phyloP scores from a whole-genome alignment of 768 basidiomycete species.

The Lentinula raphanica region DNA sequence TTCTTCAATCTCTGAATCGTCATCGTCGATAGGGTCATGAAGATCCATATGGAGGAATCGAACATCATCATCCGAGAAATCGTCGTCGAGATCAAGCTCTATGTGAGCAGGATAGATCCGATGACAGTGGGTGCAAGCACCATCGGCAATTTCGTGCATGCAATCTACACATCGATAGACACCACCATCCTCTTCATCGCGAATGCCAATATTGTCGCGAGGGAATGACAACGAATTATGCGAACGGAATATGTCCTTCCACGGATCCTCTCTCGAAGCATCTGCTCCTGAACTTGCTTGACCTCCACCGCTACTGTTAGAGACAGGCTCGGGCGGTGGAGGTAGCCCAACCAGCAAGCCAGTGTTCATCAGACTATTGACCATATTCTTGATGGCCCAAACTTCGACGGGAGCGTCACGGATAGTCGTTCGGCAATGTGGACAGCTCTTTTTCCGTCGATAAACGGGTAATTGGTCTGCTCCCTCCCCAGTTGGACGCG shows the following conservation, averaged over 20 bases:
- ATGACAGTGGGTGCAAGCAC: conserved; percentile 57
- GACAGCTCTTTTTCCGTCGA: conserved; percentile 56
- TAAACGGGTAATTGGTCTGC: conserved; percentile 35
- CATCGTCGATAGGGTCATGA: conserved; percentile 14
- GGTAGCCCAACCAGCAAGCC: conserved; percentile 36
- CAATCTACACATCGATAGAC: conserved; percentile 75
- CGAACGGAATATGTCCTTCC: conserved; percentile 57
- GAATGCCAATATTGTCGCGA: conserved; percentile 50
- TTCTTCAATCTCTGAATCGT: background rate
- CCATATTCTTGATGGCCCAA: conserved; percentile 67
- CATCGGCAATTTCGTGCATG: conserved; percentile 73
- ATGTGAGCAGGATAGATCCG: conserved; percentile 56
- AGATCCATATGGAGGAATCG: conserved; percentile 13
- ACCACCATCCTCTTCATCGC: conserved; percentile 70
- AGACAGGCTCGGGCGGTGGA: conserved; percentile 12
- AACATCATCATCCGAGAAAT: conserved; percentile 25
- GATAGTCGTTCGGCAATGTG: conserved; percentile 63
- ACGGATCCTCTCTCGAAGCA: conserved; percentile 41
- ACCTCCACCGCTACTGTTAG: conserved; percentile 12
- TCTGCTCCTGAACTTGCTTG: conserved; percentile 13
- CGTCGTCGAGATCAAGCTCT: conserved; percentile 11
- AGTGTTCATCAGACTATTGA: conserved; percentile 46
- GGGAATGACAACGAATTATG: conserved; percentile 15
- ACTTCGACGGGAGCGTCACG: conserved; percentile 62
- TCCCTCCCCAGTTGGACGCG: conserved; percentile 32